Evolutionary conservation across 2,329 filamentous ascomycete species (phyloP).

Genomic region (Keithomyces neogunnii): DNA sequence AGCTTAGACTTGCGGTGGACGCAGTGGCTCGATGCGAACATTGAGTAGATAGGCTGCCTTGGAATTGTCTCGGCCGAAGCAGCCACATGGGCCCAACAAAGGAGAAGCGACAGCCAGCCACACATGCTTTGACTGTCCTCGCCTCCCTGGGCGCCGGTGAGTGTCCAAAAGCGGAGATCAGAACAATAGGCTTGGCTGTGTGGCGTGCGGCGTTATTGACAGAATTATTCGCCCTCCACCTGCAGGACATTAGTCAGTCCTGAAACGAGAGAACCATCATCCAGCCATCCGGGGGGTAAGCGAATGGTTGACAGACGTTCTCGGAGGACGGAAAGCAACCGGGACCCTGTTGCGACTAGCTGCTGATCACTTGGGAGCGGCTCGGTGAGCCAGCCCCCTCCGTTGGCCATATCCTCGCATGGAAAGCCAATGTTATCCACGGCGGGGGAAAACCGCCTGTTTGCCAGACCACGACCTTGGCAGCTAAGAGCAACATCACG

Average conservation of each 20-base stretch:
- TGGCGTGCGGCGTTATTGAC: conserved; percentile 1
- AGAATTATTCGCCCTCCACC: background rate
- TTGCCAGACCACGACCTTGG: too few relatives aligned
- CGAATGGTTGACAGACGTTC: background rate
- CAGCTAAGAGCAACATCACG: too few relatives aligned
- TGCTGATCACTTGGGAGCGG: background rate
- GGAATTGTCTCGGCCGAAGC: background rate
- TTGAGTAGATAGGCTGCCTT: background rate
- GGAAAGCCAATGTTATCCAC: too few relatives aligned
- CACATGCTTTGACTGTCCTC: background rate
- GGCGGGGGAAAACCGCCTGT: too few relatives aligned
- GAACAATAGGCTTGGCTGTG: conserved; percentile 6
- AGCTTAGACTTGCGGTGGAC: too few relatives aligned
- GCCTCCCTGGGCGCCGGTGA: background rate
- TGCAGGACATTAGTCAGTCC: conserved; percentile 6
- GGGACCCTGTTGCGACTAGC: background rate
- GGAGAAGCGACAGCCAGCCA: background rate
- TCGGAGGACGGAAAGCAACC: background rate
- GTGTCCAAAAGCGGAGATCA: background rate
- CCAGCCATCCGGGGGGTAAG: background rate
- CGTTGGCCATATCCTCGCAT: too few relatives aligned
- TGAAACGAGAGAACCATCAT: conserved; percentile 2
- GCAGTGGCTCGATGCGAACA: too few relatives aligned
- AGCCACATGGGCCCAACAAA: background rate
- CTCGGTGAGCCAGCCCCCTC: too few relatives aligned